phyloP scores from a whole-genome alignment of 805 yeast genomes.

The Ogataea angusta region DNA sequence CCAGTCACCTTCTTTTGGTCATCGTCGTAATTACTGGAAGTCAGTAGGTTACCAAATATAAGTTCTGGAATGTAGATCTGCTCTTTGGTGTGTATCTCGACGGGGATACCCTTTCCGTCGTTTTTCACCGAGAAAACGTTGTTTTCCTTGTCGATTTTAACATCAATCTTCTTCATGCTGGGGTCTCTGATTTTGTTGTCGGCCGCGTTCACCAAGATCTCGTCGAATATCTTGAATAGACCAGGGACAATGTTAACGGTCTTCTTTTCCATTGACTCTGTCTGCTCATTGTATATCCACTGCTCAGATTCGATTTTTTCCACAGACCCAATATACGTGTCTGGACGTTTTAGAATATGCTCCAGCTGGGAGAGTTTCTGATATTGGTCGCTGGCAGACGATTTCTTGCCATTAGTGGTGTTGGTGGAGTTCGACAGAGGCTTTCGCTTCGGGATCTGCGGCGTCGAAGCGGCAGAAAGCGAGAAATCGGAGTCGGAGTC shows the following conservation, averaged over 20 bases:
- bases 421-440: conserved; percentile 36
- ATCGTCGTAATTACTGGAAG: conserved; percentile 95
- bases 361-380: conserved; percentile 94
- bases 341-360: conserved; percentile 95
- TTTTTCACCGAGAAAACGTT: conserved; percentile 78
- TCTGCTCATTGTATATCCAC: conserved; percentile 80
- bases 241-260: conserved; percentile 89
- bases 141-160: conserved; percentile 71
- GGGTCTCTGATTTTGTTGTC: conserved; percentile 97
- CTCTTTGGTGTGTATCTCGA: conserved; percentile 90
- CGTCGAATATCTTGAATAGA: conserved; percentile 92
- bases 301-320: conserved; percentile 74
- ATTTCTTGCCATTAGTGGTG: conserved; percentile 16
- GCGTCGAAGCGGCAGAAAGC: conserved; percentile 9
- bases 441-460: conserved; percentile 24
- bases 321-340: conserved; percentile 93
- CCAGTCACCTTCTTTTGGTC: conserved; percentile 94
- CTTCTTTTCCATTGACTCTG: conserved; percentile 55
- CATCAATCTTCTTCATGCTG: conserved; percentile 79
- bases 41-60: conserved; percentile 90
- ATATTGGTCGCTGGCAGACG: conserved; percentile 65
- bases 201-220: conserved; percentile 95
- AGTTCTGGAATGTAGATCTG: conserved; percentile 92
- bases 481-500: conserved; percentile 12
- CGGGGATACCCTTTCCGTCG: conserved; percentile 94